phyloP scores from a whole-genome alignment of 345 rosid genomes.

The Orychophragmus violaceus region DNA sequence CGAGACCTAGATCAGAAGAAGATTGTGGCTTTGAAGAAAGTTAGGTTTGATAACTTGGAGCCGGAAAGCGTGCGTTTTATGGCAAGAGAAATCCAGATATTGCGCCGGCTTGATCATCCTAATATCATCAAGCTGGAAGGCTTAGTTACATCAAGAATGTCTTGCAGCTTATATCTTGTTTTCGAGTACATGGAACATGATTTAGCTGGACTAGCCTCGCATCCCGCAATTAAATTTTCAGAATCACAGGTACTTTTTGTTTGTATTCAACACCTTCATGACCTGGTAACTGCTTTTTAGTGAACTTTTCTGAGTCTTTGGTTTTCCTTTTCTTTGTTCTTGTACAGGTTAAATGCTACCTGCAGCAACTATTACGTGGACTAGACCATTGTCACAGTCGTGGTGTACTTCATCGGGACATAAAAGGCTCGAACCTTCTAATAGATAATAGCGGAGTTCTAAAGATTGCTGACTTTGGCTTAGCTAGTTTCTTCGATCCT shows the following conservation, averaged over 20 bases:
- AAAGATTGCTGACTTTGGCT: conserved; percentile 96
- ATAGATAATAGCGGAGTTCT: conserved; percentile 84
- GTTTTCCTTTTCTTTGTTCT: background rate
- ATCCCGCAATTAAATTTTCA: conserved; percentile 82
- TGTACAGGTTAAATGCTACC: conserved; percentile 86
- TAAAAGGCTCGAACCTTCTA: conserved; percentile 93
- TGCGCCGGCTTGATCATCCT: conserved; percentile 90
- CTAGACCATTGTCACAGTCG: conserved; percentile 97
- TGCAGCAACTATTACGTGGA: conserved; percentile 81
- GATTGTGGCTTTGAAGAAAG: conserved; percentile 94
- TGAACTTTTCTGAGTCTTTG: background rate
- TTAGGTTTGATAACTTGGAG: conserved; percentile 91
- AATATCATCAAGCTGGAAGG: conserved; percentile 96
- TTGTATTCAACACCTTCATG: background rate
- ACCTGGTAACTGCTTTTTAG: background rate
- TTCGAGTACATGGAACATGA: conserved; percentile 99
- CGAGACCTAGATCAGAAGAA: conserved; percentile 91
- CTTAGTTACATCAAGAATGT: conserved; percentile 97
- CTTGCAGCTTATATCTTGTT: conserved; percentile 96
- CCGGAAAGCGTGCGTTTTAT: conserved; percentile 95
- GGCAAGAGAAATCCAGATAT: conserved; percentile 95
- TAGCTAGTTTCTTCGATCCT: conserved; percentile 86
- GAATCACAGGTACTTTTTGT: conserved; percentile 67
- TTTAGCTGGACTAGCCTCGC: conserved; percentile 88
- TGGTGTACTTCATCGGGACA: conserved; percentile 91